phyloP scores from a whole-genome alignment of 495 filamentous ascomycete genomes.

The Neurospora sp. region DNA sequence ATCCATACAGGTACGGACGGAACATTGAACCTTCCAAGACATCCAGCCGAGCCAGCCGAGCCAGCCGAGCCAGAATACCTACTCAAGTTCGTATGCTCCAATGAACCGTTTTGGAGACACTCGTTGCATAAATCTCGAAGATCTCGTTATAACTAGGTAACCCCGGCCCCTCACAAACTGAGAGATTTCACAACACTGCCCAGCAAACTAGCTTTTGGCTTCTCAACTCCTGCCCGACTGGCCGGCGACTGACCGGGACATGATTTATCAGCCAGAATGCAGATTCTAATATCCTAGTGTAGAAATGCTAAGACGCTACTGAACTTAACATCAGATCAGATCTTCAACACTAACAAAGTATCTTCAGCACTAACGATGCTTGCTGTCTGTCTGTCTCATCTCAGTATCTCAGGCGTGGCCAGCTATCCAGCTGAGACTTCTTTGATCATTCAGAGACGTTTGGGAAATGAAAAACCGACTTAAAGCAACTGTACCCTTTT shows the following conservation, averaged over 20 bases:
- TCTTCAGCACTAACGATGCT: neutral
- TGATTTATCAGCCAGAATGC: neutral
- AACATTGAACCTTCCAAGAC: neutral
- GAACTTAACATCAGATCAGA: neutral
- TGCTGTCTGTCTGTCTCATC: neutral
- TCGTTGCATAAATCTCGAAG: too few relatives aligned
- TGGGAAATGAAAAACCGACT: too few relatives aligned
- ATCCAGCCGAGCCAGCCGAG: too few relatives aligned
- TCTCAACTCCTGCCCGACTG: neutral
- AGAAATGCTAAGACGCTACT: neutral
- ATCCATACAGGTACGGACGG: neutral
- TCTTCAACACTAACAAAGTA: neutral
- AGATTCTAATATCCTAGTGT: neutral
- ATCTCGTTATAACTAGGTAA: neutral
- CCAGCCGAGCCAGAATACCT: too few relatives aligned
- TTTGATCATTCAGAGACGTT: too few relatives aligned
- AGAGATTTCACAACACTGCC: neutral
- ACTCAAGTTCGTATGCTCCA: too few relatives aligned
- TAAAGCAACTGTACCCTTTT: too few relatives aligned
- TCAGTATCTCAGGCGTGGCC: neutral
- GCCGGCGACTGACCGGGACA: neutral
- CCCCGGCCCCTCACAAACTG: neutral
- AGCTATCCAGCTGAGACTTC: too few relatives aligned
- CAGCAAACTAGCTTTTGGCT: neutral
- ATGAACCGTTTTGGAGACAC: too few relatives aligned